phyloP scores from a whole-genome alignment of 1,284 basidiomycete species.

The Moniliophthora roreri region DNA sequence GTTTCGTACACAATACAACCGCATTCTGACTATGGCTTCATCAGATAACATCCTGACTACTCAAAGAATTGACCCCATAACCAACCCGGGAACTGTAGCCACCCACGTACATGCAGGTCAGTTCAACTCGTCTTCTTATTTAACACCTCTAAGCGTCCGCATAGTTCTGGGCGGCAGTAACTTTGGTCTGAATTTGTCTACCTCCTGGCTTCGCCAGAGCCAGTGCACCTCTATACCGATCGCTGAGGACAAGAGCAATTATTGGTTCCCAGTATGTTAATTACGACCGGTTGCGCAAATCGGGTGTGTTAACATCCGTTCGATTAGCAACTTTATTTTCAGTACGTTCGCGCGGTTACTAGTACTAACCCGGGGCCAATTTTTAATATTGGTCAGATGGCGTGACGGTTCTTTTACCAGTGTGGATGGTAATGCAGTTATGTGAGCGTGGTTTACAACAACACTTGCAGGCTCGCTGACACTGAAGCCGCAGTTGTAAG shows the following conservation, averaged over 20 bases:
- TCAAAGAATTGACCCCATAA: conserved; percentile 40
- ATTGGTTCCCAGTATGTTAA: conserved; percentile 45
- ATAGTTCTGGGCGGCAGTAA: conserved; percentile 43
- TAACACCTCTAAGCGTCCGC: not conserved
- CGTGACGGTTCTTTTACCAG: conserved; percentile 37
- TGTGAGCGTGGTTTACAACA: conserved; percentile 24
- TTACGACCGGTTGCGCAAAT: not conserved
- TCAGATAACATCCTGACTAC: conserved; percentile 39
- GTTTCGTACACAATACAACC: too few relatives aligned
- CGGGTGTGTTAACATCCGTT: not conserved
- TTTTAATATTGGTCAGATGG: conserved; percentile 29
- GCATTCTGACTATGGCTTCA: not conserved
- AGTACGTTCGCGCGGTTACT: conserved; percentile 27
- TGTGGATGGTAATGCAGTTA: conserved; percentile 35
- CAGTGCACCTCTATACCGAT: conserved; percentile 44
- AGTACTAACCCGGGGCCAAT: too few relatives aligned
- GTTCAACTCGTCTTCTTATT: not conserved
- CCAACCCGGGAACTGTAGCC: conserved; percentile 36
- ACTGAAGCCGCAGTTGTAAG: conserved; percentile 27
- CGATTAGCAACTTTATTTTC: conserved; percentile 36
- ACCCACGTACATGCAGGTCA: conserved; percentile 40
- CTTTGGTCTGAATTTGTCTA: conserved; percentile 35
- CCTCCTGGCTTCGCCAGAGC: conserved; percentile 31
- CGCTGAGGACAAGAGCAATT: conserved; percentile 42
- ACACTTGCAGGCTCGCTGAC: not conserved